Conservation (phyloP, 140 eudicot genomes). For the Flaveria floridana region DNA sequence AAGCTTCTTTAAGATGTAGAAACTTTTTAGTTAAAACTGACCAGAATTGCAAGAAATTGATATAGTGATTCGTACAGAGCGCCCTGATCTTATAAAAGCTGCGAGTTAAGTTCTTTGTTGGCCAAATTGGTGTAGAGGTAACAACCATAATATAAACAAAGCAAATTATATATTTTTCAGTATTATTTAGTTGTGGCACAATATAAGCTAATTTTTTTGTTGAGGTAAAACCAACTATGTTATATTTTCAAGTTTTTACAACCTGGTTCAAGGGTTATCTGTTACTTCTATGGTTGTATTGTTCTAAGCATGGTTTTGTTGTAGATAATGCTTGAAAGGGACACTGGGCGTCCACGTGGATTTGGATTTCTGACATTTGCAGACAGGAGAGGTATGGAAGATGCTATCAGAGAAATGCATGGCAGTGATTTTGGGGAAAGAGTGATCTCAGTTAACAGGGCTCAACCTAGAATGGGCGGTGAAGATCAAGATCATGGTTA, state of each 20-base stretch:
- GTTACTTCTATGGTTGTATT: conserved; percentile 19
- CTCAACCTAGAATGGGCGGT: conserved; percentile 72
- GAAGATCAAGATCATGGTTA: conserved; percentile 63
- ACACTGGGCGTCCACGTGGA: conserved; percentile 97
- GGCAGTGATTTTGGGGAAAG: conserved; percentile 79
- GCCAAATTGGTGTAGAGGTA: conserved; percentile 35
- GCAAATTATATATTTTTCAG: not conserved
- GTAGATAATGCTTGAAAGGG: conserved; percentile 94
- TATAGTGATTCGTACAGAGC: conserved; percentile 24
- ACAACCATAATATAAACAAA: conserved; percentile 9
- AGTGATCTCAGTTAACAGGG: conserved; percentile 78
- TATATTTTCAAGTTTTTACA: conserved; percentile 9
- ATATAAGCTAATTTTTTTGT: not conserved
- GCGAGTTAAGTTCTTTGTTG: conserved; percentile 30
- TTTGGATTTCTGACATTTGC: conserved; percentile 95
- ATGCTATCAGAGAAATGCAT: conserved; percentile 89
- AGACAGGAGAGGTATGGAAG: conserved; percentile 91
- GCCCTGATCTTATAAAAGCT: conserved; percentile 17
- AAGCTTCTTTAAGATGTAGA: conserved; percentile 6
- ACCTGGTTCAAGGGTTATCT: conserved; percentile 2
- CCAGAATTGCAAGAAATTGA: conserved; percentile 23
- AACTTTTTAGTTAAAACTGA: conserved; percentile 13
- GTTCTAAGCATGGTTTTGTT: conserved; percentile 31
- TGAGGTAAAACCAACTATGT: not conserved
- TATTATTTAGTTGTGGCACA: not conserved